Percentiles rank a stretch among this genome's conserved stretches.
Evolutionary conservation across 1,284 basidiomycete species (phyloP).

Genomic region (Violaceomyces palustris): DNA sequence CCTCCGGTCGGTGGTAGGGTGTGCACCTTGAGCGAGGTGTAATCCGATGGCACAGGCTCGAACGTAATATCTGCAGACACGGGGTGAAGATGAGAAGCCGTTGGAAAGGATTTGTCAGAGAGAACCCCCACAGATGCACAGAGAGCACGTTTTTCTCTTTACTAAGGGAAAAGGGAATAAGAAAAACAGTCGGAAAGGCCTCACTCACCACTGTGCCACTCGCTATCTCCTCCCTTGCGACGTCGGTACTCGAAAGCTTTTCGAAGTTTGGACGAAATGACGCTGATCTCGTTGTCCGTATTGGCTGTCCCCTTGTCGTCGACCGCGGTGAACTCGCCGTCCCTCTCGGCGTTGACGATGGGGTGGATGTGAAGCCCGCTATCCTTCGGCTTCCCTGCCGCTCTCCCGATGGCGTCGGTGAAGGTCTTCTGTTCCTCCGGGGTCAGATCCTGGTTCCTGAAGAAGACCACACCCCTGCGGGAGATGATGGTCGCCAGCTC

Average conservation of each 20-base stretch:
- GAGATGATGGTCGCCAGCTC: constrained; percentile 60
- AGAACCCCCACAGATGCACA: too few species aligned
- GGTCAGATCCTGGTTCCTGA: constrained; percentile 60
- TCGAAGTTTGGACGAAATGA: constrained; percentile 21
- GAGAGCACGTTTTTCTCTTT: too few species aligned
- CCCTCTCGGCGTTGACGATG: constrained; percentile 58
- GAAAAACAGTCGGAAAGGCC: too few species aligned
- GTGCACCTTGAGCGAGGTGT: constrained; percentile 51
- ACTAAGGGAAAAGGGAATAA: too few species aligned
- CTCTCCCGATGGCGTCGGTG: constrained; percentile 58
- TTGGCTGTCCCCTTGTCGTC: constrained; percentile 19
- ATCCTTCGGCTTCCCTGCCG: constrained; percentile 61
- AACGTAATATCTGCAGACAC: constrained; percentile 72
- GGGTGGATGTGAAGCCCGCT: constrained; percentile 65
- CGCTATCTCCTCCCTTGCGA: constrained; percentile 3
- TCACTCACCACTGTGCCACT: too few species aligned
- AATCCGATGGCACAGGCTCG: constrained; percentile 65
- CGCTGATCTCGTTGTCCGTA: constrained; percentile 36
- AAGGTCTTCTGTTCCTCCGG: constrained; percentile 57
- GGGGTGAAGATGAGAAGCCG: too few species aligned
- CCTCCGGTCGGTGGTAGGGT: constrained; percentile 16
- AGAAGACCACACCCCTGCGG: constrained; percentile 69
- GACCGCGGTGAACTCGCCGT: constrained; percentile 14
- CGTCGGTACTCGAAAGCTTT: constrained; percentile 1
- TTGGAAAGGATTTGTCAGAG: too few species aligned